Evolutionary conservation across 2,329 filamentous ascomycete genomes (phyloP), one percentile per base, ranked within the genome.

Genomic region (Lizonia empirigonia): DNA sequence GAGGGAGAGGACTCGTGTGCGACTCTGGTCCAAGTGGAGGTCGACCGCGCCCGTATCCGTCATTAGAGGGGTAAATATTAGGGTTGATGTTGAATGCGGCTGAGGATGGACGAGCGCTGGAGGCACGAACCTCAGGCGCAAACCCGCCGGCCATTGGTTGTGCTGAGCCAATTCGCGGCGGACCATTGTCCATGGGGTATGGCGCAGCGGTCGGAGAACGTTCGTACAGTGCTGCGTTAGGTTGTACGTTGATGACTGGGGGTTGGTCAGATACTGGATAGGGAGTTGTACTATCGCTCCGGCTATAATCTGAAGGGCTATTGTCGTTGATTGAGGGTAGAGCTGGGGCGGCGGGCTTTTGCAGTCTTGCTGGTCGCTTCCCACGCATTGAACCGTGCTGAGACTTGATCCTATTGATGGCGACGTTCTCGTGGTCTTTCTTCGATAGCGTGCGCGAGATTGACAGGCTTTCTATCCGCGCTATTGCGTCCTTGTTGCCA

Each of bases 381-480:
- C 77, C 78, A 26, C 76, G 73, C 74, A 78, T 79, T 2, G 80
- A 82, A 12, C 79, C 80, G 57, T 82, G 77, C 54, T 76, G 73
- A 2, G 77, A 80, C 57, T 77, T 96, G 78, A 99, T 97, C 44
- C 89, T 85, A 41, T 85, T 88, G 59, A 99, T 85, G 0, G 94
- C 92, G 33, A 95, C 87, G 47, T 91, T 90, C 73, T 97, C 93
- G 70, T 99, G 94, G 66, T 97, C 94, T 62, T 87, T 84, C 76
- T 92, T 92, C 2, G 91, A 95, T 37, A 97, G 79, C 9, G 89
- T 89, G 73, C 90, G 90, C 48, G 90, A 88, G 62, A 90, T 85
- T 37, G 85, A 87, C 44, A 99, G 86, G 41, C 90, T 91, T 39
- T 96, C 90, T 50, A 99, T 85, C 34, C 94, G 85, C 36, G 82